These are phyloP conservation scores for Yamadazyma sp. DNA, from an alignment of 1,139 yeast genomes.

Conservation along the genomic window DNA sequence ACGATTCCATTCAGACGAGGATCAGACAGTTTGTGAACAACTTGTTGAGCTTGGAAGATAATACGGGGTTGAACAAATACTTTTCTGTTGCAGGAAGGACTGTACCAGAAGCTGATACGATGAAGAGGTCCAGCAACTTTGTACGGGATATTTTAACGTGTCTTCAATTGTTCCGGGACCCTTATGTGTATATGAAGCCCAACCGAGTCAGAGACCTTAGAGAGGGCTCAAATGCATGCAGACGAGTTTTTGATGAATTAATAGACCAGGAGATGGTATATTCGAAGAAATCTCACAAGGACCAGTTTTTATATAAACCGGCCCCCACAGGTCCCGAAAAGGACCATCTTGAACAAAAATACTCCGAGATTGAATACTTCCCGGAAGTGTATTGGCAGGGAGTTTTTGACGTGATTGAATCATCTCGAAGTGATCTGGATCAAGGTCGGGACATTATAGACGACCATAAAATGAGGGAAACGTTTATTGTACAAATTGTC, in stretches of 20 bases:
- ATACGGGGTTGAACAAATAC: slow-evolving; percentile 47
- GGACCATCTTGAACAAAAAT: slow-evolving; percentile 22
- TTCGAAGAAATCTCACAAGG: slow-evolving; percentile 6
- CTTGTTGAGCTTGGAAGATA: slow-evolving; percentile 41
- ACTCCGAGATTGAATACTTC: slow-evolving; percentile 23
- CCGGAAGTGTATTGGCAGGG: slow-evolving; percentile 41
- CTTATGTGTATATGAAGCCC: slow-evolving; percentile 31
- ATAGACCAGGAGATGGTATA: slow-evolving; percentile 30
- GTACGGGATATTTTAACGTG: slow-evolving; percentile 35
- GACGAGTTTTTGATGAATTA: slow-evolving; percentile 27
- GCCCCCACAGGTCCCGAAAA: slow-evolving; percentile 19
- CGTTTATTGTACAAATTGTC: slow-evolving; percentile 33
- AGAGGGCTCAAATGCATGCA: slow-evolving; percentile 23
- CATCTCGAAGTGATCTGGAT: slow-evolving; percentile 24
- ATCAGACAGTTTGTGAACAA: slow-evolving; percentile 36
- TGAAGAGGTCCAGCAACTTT: slow-evolving; percentile 21
- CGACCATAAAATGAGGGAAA: slow-evolving; percentile 27
- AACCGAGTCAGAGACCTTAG: slow-evolving; percentile 22
- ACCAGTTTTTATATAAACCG: slow-evolving; percentile 9
- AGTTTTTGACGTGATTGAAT: slow-evolving; percentile 22
- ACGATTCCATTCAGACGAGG: slow-evolving; percentile 37
- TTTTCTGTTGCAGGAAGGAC: slow-evolving; percentile 31
- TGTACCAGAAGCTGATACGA: slow-evolving; percentile 22
- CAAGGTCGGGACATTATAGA: slow-evolving; percentile 27
- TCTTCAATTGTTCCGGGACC: slow-evolving; percentile 36